Percentiles rank a stretch among this genome's conserved stretches.
These are phyloP conservation scores for Kwoniella pini DNA, from an alignment of 768 basidiomycete species.

Conservation along the genomic window DNA sequence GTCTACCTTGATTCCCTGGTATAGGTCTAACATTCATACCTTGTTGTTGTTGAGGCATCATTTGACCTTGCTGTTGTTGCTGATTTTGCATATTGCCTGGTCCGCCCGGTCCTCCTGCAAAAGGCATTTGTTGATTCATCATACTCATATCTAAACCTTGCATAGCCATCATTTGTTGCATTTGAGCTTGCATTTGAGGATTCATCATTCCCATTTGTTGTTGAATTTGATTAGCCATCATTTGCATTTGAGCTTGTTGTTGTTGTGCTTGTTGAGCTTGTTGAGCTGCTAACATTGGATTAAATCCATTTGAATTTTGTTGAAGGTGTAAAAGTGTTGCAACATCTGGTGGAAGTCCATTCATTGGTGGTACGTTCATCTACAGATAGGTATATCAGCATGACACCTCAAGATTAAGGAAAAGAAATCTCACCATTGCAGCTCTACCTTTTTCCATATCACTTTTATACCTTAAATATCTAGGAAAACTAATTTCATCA, in stretches of 20 bases:
- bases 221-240: slow-evolving; percentile 62
- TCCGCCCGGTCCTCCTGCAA: slow-evolving; percentile 54
- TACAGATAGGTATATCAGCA: neutral
- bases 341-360: slow-evolving; percentile 14
- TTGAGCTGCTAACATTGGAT: slow-evolving; percentile 2
- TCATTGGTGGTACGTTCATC: slow-evolving; percentile 23
- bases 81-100: slow-evolving; percentile 21
- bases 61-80: neutral
- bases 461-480: slow-evolving; percentile 60
- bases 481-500: slow-evolving; percentile 94
- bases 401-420: neutral
- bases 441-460: slow-evolving; percentile 52
- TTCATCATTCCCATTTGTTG: slow-evolving; percentile 56
- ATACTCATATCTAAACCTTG: slow-evolving; percentile 66
- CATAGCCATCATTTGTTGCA: slow-evolving; percentile 60
- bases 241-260: slow-evolving; percentile 19
- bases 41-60: neutral
- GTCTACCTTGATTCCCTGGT: slow-evolving; percentile 1
- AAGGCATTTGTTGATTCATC: slow-evolving; percentile 16
- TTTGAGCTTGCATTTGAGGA: slow-evolving; percentile 71
- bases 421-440: slow-evolving; percentile 36
- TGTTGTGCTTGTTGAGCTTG: slow-evolving; percentile 15
- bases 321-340: slow-evolving; percentile 23
- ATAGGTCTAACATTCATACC: neutral
- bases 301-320: slow-evolving; percentile 10